phyloP scores from a whole-genome alignment of 257 asterid species.

The Agastache rugosa region DNA sequence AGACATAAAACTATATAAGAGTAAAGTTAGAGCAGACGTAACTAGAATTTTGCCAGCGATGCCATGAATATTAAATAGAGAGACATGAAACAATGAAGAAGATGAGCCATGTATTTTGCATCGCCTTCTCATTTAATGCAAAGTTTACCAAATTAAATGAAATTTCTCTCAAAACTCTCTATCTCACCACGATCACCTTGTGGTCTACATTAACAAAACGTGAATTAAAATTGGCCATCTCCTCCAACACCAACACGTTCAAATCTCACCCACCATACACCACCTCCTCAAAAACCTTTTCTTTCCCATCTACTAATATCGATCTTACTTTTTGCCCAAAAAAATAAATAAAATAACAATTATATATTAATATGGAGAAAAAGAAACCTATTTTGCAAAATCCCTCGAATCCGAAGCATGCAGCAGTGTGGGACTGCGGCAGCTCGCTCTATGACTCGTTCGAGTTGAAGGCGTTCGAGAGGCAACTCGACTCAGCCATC shows the following conservation, averaged over 20 bases:
- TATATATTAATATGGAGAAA: constrained; percentile 34
- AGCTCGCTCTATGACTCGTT: constrained; percentile 83
- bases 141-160: neutral
- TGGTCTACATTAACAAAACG: constrained; percentile 32
- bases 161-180: neutral
- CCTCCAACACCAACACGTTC: constrained; percentile 4
- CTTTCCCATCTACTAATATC: neutral
- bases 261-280: constrained; percentile 21
- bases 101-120: neutral
- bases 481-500: constrained; percentile 70
- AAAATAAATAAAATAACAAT: neutral
- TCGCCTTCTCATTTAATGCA: constrained; percentile 23
- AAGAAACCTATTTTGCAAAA: neutral
- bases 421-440: constrained; percentile 72
- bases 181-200: neutral
- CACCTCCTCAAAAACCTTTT: neutral
- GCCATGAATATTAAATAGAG: neutral
- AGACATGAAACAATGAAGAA: neutral
- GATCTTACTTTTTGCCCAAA: neutral
- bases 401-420: constrained; percentile 21
- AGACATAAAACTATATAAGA: neutral
- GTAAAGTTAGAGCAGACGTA: neutral
- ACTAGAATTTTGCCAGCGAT: constrained; percentile 10
- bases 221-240: constrained; percentile 12
- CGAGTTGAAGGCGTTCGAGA: constrained; percentile 66